Evolutionary conservation across 805 yeast species (phyloP), one percentile per base, ranked within the genome.

Genomic region (Candida saitoana): DNA sequence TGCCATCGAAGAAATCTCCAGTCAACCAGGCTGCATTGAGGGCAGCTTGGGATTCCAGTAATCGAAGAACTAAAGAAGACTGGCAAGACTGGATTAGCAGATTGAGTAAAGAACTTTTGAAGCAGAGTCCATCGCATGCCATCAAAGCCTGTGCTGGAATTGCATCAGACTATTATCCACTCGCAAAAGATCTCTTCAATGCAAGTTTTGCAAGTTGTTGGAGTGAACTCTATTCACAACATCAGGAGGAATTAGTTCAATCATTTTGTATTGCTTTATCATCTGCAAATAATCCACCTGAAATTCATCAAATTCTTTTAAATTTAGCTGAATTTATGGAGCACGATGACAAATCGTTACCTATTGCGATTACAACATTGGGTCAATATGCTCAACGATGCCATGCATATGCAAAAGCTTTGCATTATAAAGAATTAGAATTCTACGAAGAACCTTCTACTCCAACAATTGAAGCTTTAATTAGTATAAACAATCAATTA

Each of bases 81-180:
- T 93, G 99, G 99, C 91, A 86, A 52, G 98, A 93, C 56, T 93
- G 99, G 99, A 80, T 89, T 49, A 77, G 95, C 45, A 73, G 93
- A 44, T 69, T 93, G 37, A 82, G 93, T 51, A 84, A 88, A 40
- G 96, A 89, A 55, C 62, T 93, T 25, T 67, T 93, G 49, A 87
- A 86, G 52, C 96, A 90, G 57, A 87, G 96, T 27, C 96, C 99
- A 2, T 87, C 96, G 0, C 96, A 87, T 53, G 95, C 97, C 1
- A 71, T 93, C 32, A 74, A 97, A 49, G 96, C 97, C 0, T 93
- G 99, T 59, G 86, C 95, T 1, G 82, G 84, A 6, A 67, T 93
- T 40, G 97, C 97, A 0, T 81, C 87, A 7, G 86, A 87, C 35
- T 87, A 89, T 52, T 80, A 84, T 41, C 96, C 96, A 0, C 62